Evolutionary conservation across 306 rosid genomes (phyloP).

Genomic region (Acmispon strigosus): DNA sequence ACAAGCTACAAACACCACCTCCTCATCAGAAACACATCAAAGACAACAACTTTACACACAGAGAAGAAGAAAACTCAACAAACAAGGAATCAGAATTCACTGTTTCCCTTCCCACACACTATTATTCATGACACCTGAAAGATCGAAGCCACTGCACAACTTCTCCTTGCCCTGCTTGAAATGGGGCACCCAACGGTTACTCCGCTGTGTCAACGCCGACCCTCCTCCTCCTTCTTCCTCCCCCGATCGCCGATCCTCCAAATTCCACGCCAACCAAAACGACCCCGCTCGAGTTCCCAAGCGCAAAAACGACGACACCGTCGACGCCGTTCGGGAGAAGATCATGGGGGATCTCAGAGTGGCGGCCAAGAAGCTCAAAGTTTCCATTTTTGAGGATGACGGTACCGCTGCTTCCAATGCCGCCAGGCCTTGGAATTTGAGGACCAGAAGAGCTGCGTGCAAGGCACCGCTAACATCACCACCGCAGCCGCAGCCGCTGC

Average conservation of each 20-base stretch:
- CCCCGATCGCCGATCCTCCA: conserved; percentile 23
- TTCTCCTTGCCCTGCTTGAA: conserved; percentile 54
- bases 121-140: conserved; percentile 36
- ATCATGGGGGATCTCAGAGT: conserved; percentile 27
- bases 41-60: not conserved
- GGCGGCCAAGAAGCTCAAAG: conserved; percentile 35
- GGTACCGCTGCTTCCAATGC: not conserved
- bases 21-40: too few relatives aligned
- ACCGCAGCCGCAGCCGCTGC: not conserved
- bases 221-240: conserved; percentile 5
- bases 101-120: not conserved
- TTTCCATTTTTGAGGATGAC: conserved; percentile 21
- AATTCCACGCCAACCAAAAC: not conserved
- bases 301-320: conserved; percentile 11
- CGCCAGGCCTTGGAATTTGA: conserved; percentile 50
- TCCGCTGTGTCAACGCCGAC: conserved; percentile 36
- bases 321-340: conserved; percentile 23
- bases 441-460: conserved; percentile 55
- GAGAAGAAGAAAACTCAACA: not conserved
- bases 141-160: conserved; percentile 55
- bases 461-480: conserved; percentile 23
- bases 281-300: conserved; percentile 1
- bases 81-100: not conserved
- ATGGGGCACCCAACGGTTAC: conserved; percentile 52
- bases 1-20: too few relatives aligned